Conservation (phyloP, 2,329 filamentous ascomycete species). For the Hypoxylon sp. region DNA sequence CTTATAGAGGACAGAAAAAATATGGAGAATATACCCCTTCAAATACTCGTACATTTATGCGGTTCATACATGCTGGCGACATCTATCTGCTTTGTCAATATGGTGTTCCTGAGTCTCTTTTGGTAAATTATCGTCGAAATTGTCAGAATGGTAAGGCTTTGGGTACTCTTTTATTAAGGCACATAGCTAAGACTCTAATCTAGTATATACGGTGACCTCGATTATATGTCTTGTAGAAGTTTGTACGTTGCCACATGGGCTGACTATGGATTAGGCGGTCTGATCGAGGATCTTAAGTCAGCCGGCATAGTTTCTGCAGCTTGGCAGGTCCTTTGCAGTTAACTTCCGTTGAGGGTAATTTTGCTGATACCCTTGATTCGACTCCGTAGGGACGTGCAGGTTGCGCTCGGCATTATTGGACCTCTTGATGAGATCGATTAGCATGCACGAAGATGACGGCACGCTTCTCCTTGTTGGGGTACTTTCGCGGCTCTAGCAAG, state of each 20-base stretch:
- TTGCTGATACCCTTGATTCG: no score
- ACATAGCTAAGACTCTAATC: neutral
- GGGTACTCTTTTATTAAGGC: neutral
- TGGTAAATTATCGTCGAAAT: neutral
- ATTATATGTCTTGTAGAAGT: neutral
- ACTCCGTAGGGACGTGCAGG: no score
- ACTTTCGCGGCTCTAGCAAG: neutral
- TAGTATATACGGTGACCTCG: slow-evolving; percentile 11
- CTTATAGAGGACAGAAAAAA: slow-evolving; percentile 27
- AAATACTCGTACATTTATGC: slow-evolving; percentile 7
- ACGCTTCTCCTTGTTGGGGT: slow-evolving; percentile 99
- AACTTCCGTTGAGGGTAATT: no score
- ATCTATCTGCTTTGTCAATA: neutral
- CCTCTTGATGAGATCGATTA: slow-evolving; percentile 98
- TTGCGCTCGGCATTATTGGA: slow-evolving; percentile 91
- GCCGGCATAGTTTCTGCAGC: neutral
- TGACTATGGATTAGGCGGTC: neutral
- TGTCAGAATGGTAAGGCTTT: neutral
- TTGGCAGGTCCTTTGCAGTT: neutral
- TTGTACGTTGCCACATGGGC: neutral
- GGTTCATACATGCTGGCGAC: neutral
- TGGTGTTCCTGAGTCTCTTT: neutral
- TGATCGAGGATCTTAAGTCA: neutral
- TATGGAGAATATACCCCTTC: slow-evolving; percentile 26
- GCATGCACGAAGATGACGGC: slow-evolving; percentile 99